Percentiles rank a stretch among this genome's conserved stretches.
Evolutionary conservation across 1,139 yeast genomes (phyloP).

Genomic region (Petasospora fabianii): DNA sequence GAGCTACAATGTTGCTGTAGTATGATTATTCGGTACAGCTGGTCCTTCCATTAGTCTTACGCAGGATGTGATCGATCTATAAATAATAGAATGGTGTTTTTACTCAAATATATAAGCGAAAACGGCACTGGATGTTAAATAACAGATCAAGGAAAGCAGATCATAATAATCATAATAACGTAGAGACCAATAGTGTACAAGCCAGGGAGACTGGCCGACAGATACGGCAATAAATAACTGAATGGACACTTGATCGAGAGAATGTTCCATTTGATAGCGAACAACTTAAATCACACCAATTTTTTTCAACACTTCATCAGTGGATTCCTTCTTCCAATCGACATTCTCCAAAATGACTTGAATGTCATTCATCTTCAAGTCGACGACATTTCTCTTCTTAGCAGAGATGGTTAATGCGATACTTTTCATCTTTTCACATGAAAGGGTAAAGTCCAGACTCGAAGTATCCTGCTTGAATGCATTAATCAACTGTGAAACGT

Average conservation of each 20-base stretch:
- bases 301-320: slow-evolving; percentile 31
- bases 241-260: background rate
- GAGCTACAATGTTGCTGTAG: no score
- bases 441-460: slow-evolving; percentile 1
- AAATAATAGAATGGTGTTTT: no score
- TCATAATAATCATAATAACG: background rate
- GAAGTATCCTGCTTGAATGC: slow-evolving; percentile 3
- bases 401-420: slow-evolving; percentile 5
- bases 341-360: slow-evolving; percentile 28
- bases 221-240: background rate
- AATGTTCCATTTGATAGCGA: background rate
- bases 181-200: no score
- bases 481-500: slow-evolving; percentile 5
- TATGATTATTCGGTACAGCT: no score
- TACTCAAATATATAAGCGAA: no score
- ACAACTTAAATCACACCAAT: slow-evolving; percentile 25
- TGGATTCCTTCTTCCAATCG: slow-evolving; percentile 30
- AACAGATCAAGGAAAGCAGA: no score
- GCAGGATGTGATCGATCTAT: no score
- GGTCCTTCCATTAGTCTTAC: no score
- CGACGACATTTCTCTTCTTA: slow-evolving; percentile 5
- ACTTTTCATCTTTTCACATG: slow-evolving; percentile 10
- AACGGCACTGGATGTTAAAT: no score
- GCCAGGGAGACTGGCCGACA: no score
- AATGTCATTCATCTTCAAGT: slow-evolving; percentile 21